phyloP scores from a whole-genome alignment of 306 rosid species.

The Astragalus membranaceus region DNA sequence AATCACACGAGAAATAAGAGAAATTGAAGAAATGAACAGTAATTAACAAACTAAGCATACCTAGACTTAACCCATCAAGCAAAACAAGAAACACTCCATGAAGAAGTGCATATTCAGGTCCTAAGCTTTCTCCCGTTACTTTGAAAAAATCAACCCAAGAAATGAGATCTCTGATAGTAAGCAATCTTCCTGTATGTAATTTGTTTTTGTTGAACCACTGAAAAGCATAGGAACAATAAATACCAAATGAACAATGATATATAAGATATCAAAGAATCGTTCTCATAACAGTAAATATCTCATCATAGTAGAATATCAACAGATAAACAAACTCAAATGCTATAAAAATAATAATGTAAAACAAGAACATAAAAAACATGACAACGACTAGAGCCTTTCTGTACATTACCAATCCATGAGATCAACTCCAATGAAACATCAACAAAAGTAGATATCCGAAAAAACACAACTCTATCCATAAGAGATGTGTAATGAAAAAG shows the following conservation, averaged over 20 bases:
- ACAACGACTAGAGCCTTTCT: not conserved
- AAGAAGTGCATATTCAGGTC: conserved; percentile 64
- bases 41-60: conserved; percentile 26
- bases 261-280: not conserved
- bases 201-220: conserved; percentile 69
- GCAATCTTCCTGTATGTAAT: conserved; percentile 58
- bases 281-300: not conserved
- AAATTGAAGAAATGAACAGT: conserved; percentile 2
- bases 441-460: not conserved
- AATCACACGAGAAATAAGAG: not conserved
- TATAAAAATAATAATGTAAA: not conserved
- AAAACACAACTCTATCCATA: not conserved
- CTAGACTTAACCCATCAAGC: conserved; percentile 92
- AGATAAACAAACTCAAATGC: not conserved
- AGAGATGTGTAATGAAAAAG: not conserved
- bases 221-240: not conserved
- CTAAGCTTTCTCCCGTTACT: conserved; percentile 47
- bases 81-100: conserved; percentile 91
- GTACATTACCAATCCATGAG: not conserved
- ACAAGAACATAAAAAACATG: not conserved
- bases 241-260: not conserved
- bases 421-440: not conserved
- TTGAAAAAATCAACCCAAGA: conserved; percentile 79
- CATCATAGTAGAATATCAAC: not conserved
- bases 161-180: conserved; percentile 88